These are phyloP conservation scores for Acaromyces ingoldii DNA, from an alignment of 1,284 basidiomycete species.

Conservation along the genomic window DNA sequence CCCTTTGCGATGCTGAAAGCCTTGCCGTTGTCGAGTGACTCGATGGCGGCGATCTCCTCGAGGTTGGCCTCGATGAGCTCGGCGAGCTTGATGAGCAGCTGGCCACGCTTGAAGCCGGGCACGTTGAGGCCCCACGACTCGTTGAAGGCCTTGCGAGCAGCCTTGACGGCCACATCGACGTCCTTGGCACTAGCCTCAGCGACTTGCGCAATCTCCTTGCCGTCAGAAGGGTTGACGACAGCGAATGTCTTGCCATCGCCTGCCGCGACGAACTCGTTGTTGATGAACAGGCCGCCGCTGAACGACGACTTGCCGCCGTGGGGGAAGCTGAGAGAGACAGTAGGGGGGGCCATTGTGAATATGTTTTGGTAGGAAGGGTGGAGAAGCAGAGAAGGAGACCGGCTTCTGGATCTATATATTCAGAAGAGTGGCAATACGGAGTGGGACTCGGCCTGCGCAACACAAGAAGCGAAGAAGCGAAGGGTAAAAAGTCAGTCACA, in stretches of 20 bases:
- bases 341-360: slow-evolving; percentile 12
- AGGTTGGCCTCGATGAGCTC: slow-evolving; percentile 66
- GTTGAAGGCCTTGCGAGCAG: slow-evolving; percentile 38
- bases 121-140: slow-evolving; percentile 37
- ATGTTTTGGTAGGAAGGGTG: too few relatives aligned
- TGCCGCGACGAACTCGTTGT: slow-evolving; percentile 44
- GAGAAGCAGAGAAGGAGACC: too few relatives aligned
- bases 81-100: slow-evolving; percentile 64
- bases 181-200: slow-evolving; percentile 46
- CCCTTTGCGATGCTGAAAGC: slow-evolving; percentile 64
- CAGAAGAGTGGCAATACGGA: too few relatives aligned
- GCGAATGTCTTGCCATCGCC: slow-evolving; percentile 44
- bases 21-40: slow-evolving; percentile 68
- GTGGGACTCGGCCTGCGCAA: too few relatives aligned
- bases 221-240: slow-evolving; percentile 41
- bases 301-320: slow-evolving; percentile 37
- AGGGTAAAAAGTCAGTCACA: too few relatives aligned
- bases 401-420: too few relatives aligned
- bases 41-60: slow-evolving; percentile 60
- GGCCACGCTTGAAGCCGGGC: slow-evolving; percentile 63
- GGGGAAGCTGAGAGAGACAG: slow-evolving; percentile 47
- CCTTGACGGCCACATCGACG: slow-evolving; percentile 41
- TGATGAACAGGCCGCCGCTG: slow-evolving; percentile 42
- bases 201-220: slow-evolving; percentile 44
- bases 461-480: too few relatives aligned